Percentiles rank a stretch among this genome's conserved stretches.
Conservation (phyloP, 495 filamentous ascomycete species). For the Cetradonia linearis region DNA sequence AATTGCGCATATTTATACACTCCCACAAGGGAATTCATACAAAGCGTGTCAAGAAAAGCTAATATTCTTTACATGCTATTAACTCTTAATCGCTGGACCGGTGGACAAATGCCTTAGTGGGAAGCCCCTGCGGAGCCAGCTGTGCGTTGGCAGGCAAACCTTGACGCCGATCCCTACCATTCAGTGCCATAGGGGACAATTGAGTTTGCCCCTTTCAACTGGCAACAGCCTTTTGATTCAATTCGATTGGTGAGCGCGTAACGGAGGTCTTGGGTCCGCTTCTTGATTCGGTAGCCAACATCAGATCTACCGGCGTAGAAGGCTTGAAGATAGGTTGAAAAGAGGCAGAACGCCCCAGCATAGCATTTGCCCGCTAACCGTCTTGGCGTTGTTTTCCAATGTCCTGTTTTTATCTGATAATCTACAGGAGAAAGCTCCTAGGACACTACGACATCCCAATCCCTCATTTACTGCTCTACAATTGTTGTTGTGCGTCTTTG, state of each 20-base stretch:
- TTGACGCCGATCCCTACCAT: slow-evolving; percentile 4
- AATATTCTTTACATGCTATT: too few relatives aligned
- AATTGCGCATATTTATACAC: too few relatives aligned
- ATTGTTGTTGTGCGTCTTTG: neutral
- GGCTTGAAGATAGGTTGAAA: neutral
- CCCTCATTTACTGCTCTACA: neutral
- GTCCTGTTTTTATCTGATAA: neutral
- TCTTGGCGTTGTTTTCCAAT: neutral
- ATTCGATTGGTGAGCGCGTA: neutral
- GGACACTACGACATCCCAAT: too few relatives aligned
- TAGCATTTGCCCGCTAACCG: neutral
- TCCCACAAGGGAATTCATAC: too few relatives aligned
- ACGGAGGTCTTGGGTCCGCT: neutral
- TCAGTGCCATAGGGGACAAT: neutral
- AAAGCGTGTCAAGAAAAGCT: too few relatives aligned
- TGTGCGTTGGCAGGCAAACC: neutral
- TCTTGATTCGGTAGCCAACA: neutral
- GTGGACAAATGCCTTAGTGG: neutral
- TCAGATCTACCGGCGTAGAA: slow-evolving; percentile 11
- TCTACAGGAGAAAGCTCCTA: neutral
- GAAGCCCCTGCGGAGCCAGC: neutral
- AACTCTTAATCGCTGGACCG: too few relatives aligned
- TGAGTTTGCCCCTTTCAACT: neutral
- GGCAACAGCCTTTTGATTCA: neutral
- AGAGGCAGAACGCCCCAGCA: neutral